phyloP scores from a whole-genome alignment of 192 early-diverging fungal species.

The Backusella circina region DNA sequence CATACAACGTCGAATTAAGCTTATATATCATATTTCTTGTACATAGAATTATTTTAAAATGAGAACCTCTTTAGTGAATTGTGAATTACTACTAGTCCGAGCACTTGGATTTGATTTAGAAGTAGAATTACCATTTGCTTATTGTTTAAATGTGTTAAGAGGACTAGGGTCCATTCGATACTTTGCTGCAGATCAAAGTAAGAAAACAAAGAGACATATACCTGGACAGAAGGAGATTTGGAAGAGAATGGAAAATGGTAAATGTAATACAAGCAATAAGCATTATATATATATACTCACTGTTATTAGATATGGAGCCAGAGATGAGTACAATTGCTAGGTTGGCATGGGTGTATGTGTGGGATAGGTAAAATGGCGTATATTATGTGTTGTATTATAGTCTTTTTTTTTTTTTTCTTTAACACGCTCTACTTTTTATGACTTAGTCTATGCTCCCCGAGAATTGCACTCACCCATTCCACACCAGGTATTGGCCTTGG shows the following conservation, averaged over 20 bases:
- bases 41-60: constrained; percentile 42
- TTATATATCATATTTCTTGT: background rate
- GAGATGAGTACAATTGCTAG: constrained; percentile 29
- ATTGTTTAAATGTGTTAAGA: constrained; percentile 46
- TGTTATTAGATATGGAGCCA: constrained; percentile 17
- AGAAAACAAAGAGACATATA: background rate
- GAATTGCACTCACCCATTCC: constrained; percentile 23
- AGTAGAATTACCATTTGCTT: constrained; percentile 45
- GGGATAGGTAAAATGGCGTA: constrained; percentile 31
- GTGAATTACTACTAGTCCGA: constrained; percentile 46
- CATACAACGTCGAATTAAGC: no score
- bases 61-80: constrained; percentile 45
- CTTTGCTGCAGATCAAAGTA: constrained; percentile 3
- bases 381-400: background rate
- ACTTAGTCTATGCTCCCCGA: constrained; percentile 24
- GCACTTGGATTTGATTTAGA: constrained; percentile 49
- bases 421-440: background rate
- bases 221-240: constrained; percentile 21
- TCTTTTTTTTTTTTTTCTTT: no score
- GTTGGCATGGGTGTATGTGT: constrained; percentile 30
- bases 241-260: constrained; percentile 20
- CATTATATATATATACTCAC: background rate
- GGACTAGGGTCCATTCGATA: constrained; percentile 41
- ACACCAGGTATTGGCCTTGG: constrained; percentile 26
- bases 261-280: background rate